A percentile compares a stretch with the other conserved stretches of the same genome.
These are phyloP conservation scores for Pleurotus giganteus DNA, from an alignment of 768 basidiomycete species.

Conservation along the genomic window DNA sequence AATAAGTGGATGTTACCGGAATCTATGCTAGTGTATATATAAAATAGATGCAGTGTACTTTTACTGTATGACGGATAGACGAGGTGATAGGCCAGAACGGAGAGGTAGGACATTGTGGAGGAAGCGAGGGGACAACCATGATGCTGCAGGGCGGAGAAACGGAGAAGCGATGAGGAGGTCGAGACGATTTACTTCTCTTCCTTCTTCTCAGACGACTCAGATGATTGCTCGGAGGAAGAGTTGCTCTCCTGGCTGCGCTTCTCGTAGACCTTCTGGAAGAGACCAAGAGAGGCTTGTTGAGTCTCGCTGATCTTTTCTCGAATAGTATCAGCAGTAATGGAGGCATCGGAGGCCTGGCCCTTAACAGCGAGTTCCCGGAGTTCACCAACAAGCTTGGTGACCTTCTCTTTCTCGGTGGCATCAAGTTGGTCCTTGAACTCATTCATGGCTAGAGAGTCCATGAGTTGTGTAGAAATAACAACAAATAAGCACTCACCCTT, in stretches of 20 bases:
- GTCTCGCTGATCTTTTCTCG: conserved; percentile 92
- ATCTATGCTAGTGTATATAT: conserved; percentile 9
- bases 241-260: conserved; percentile 84
- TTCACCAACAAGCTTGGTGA: conserved; percentile 80
- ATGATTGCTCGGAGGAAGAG: conserved; percentile 39
- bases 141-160: conserved; percentile 11
- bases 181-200: conserved; percentile 70
- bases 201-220: conserved; percentile 43
- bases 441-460: conserved; percentile 65
- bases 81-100: not conserved
- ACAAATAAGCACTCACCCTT: conserved; percentile 56
- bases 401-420: conserved; percentile 89
- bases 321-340: conserved; percentile 81
- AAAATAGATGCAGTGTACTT: conserved; percentile 14
- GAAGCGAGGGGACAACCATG: not conserved
- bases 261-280: conserved; percentile 98
- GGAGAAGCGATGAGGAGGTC: conserved; percentile 9
- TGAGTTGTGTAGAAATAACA: conserved; percentile 7
- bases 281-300: conserved; percentile 90
- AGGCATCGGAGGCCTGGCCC: conserved; percentile 83
- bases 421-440: conserved; percentile 99
- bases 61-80: not conserved
- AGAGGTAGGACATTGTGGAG: not conserved
- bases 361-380: conserved; percentile 87
- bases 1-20: not conserved